These are phyloP conservation scores for Solanum pennellii DNA, from an alignment of 257 asterid species.

Conservation along the genomic window DNA sequence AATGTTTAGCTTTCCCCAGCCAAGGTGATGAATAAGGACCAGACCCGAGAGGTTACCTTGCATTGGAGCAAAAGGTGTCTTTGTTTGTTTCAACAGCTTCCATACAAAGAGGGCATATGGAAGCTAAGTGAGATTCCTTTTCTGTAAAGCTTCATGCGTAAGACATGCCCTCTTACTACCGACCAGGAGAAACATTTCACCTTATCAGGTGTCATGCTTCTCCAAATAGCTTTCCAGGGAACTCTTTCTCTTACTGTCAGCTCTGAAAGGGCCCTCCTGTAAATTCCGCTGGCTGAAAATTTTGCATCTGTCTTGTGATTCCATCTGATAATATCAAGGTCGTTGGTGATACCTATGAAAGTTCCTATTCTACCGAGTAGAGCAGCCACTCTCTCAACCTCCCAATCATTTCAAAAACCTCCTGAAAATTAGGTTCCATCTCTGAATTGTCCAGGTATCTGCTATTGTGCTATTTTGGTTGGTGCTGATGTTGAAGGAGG, in stretches of 20 bases:
- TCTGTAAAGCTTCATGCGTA: neutral
- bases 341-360: no score
- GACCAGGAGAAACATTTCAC: neutral
- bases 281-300: no score
- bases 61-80: neutral
- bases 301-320: no score
- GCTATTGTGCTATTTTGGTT: no score
- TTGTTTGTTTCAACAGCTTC: neutral
- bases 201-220: neutral
- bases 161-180: neutral
- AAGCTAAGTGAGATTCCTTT: neutral
- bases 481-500: no score
- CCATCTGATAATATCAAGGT: no score
- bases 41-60: neutral
- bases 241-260: neutral
- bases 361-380: no score
- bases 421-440: no score
- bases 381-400: no score
- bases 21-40: neutral
- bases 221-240: neutral
- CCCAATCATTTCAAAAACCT: no score
- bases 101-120: neutral
- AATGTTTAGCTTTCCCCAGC: neutral
- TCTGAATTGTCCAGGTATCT: no score
- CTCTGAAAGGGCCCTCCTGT: neutral